A percentile compares a stretch with the other conserved stretches of the same genome.
phyloP scores from a whole-genome alignment of 2,329 filamentous ascomycete genomes.

The Pseudodiploospora longispora region DNA sequence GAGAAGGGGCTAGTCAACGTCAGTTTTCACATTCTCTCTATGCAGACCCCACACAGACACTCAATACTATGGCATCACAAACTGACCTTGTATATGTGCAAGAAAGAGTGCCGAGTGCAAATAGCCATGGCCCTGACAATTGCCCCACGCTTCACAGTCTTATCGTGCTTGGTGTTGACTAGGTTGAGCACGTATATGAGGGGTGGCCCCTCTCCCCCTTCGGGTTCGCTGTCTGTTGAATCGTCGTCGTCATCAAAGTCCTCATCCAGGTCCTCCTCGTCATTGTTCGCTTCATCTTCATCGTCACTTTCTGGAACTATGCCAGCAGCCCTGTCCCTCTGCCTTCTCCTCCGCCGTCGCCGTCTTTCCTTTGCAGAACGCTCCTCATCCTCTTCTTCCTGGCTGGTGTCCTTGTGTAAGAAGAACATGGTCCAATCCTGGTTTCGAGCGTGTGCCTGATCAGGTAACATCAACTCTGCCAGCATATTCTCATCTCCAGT shows the following conservation, averaged over 20 bases:
- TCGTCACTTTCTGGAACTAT: slow-evolving; percentile 37
- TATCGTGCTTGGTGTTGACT: slow-evolving; percentile 97
- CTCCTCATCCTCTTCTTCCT: slow-evolving; percentile 72
- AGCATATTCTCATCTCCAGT: slow-evolving; percentile 97
- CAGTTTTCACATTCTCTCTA: slow-evolving; percentile 6
- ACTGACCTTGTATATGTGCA: slow-evolving; percentile 93
- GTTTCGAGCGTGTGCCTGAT: slow-evolving; percentile 87
- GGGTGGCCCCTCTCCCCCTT: slow-evolving; percentile 74
- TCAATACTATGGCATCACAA: slow-evolving; percentile 6
- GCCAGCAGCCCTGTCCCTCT: slow-evolving; percentile 43
- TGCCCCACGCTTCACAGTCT: slow-evolving; percentile 83
- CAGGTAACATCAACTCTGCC: slow-evolving; percentile 95
- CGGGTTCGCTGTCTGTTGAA: slow-evolving; percentile 53
- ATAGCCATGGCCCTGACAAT: slow-evolving; percentile 98
- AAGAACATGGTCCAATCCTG: slow-evolving; percentile 99
- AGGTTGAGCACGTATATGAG: slow-evolving; percentile 95
- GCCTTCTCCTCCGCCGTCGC: slow-evolving; percentile 41
- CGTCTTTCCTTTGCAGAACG: slow-evolving; percentile 47
- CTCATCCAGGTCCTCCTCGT: slow-evolving; percentile 41
- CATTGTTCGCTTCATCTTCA: slow-evolving; percentile 34
- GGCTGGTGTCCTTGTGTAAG: slow-evolving; percentile 85
- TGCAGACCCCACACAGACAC: background rate
- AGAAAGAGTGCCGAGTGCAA: slow-evolving; percentile 91
- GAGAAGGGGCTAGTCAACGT: slow-evolving; percentile 60
- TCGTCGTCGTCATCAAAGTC: slow-evolving; percentile 46